Conservation (phyloP, 768 basidiomycete species). For the Sarcomyxa edulis region DNA sequence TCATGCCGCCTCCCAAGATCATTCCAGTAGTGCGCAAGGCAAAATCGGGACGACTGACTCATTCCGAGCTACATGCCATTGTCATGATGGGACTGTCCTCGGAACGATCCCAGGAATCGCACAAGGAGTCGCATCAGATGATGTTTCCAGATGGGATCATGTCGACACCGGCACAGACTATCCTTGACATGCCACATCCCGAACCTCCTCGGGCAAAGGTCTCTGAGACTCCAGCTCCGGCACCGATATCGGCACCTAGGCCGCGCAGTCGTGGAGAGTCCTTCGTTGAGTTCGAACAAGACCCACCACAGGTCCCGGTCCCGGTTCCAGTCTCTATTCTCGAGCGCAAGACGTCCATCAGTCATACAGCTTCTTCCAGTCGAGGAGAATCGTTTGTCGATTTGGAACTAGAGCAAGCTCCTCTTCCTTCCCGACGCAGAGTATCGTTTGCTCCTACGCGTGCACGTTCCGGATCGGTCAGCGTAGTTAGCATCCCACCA, state of each 20-base stretch:
- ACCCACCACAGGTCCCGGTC: no score
- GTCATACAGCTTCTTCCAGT: no score
- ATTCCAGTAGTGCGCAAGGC: slow-evolving; percentile 1
- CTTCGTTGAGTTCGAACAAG: no score
- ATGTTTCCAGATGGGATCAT: slow-evolving; percentile 24
- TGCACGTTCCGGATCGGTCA: no score
- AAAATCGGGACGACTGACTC: slow-evolving; percentile 16
- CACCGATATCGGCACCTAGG: background rate
- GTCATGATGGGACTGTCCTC: slow-evolving; percentile 27
- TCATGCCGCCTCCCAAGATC: background rate
- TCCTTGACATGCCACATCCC: background rate
- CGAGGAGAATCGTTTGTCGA: no score
- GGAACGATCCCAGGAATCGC: slow-evolving; percentile 16
- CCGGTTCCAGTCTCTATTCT: no score
- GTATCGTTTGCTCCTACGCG: no score
- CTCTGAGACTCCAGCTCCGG: background rate
- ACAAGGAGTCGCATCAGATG: slow-evolving; percentile 25
- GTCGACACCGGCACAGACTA: slow-evolving; percentile 16
- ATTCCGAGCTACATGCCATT: slow-evolving; percentile 28
- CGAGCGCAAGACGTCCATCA: no score
- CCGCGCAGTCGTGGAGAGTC: background rate
- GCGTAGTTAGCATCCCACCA: no score
- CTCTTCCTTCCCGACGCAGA: no score
- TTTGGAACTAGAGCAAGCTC: no score
- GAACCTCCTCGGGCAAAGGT: background rate